phyloP scores from a whole-genome alignment of 2,329 filamentous ascomycete genomes.

The Alternaria ventricosa region DNA sequence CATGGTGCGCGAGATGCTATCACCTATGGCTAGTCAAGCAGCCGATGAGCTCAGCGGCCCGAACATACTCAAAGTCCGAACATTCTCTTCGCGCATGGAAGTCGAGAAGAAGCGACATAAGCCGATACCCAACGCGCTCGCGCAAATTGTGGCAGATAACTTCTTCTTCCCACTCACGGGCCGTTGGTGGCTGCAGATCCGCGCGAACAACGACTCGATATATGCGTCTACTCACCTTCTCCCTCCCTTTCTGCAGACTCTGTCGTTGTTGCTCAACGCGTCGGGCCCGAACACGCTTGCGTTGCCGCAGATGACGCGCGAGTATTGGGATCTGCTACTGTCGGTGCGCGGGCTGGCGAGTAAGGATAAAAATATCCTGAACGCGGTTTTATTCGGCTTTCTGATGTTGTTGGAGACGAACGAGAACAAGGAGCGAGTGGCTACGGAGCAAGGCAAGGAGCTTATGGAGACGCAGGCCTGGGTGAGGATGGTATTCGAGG shows the following conservation, averaged over 20 bases:
- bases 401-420: slow-evolving; percentile 85
- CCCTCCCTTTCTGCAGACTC: slow-evolving; percentile 81
- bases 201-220: slow-evolving; percentile 62
- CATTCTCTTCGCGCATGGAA: slow-evolving; percentile 80
- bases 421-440: slow-evolving; percentile 73
- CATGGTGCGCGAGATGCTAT: slow-evolving; percentile 75
- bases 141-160: slow-evolving; percentile 72
- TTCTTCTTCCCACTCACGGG: slow-evolving; percentile 90
- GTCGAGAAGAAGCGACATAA: slow-evolving; percentile 65
- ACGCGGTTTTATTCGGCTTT: slow-evolving; percentile 78
- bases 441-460: slow-evolving; percentile 74
- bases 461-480: slow-evolving; percentile 88
- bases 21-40: slow-evolving; percentile 80
- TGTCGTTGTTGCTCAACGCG: slow-evolving; percentile 82
- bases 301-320: slow-evolving; percentile 79
- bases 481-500: slow-evolving; percentile 77
- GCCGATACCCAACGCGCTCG: slow-evolving; percentile 76
- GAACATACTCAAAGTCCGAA: slow-evolving; percentile 84
- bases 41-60: slow-evolving; percentile 82
- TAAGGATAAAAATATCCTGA: slow-evolving; percentile 69
- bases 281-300: slow-evolving; percentile 79
- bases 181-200: slow-evolving; percentile 72
- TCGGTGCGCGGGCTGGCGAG: slow-evolving; percentile 62
- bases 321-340: slow-evolving; percentile 85
- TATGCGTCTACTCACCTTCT: slow-evolving; percentile 79